Evolutionary conservation across 768 basidiomycete species (phyloP), one percentile per base, ranked within the genome.

Genomic region (Termitomyces titanicus): DNA sequence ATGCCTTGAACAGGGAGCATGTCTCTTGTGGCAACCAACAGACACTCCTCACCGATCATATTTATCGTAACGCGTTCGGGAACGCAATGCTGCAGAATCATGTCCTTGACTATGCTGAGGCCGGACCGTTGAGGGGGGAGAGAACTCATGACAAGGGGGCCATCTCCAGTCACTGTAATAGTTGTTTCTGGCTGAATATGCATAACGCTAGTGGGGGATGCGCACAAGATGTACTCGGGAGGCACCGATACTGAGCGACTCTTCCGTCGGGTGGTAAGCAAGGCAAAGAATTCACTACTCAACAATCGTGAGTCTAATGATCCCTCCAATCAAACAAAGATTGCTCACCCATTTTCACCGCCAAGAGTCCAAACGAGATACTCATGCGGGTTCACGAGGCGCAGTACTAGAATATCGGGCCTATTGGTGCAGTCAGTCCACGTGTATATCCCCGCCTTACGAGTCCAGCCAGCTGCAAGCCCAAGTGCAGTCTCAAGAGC

Each of bases 261-360:
- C 15, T 56, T 51, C 12, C 45, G 45, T 44, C 65, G 63, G 47
- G 74, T 69, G 38, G 72, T 62, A 35, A 78, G 57, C 52, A 77
- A 57, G 33, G 73, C 47, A 39, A 74, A 18, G 33, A 65, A 60
- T 44, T 64, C 53, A 52, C 69, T 57, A 25, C 63, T 27, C 17
- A 60, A 56, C 5, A 64, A 66, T 47, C 11, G 20, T 35, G 37
- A 39, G 51, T 35, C 38, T 9, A 8, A 48, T 20, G 38, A 35
- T 52, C 11, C 15, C 17, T 24, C 31, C 29, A 13, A 45, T n/a
- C 22, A 39, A 13, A 10, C 25, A 31, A 33, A 38, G 7, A 43
- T 2, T 44, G 52, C 63, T 50, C 40, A 70, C 68, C 66, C 64
- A 17, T 62, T 45, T 47, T 27, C 2, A 37, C 63, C 39, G 27